phyloP scores from a whole-genome alignment of 768 basidiomycete genomes.

The Solioccasus polychromus region DNA sequence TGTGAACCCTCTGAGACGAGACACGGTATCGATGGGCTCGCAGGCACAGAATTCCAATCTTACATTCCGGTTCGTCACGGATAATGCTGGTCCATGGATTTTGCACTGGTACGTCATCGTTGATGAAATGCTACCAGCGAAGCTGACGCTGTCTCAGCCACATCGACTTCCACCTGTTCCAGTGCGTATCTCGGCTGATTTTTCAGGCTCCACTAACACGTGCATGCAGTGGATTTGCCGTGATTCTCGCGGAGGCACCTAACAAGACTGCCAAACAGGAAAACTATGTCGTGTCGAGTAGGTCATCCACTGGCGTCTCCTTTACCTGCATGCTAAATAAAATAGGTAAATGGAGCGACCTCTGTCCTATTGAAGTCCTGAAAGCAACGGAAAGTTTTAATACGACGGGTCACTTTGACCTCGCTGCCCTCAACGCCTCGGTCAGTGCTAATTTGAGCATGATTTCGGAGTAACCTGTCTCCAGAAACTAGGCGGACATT shows the following conservation, averaged over 20 bases:
- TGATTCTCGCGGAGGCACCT: slow-evolving; percentile 9
- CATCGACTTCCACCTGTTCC: slow-evolving; percentile 19
- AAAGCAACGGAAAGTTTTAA: slow-evolving; percentile 18
- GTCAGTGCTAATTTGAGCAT: not conserved
- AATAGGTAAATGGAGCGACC: slow-evolving; percentile 17
- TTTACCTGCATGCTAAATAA: too few relatives aligned
- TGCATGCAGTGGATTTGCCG: slow-evolving; percentile 17
- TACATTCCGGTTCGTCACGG: slow-evolving; percentile 55
- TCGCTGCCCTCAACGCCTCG: slow-evolving; percentile 7
- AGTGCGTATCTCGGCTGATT: slow-evolving; percentile 3
- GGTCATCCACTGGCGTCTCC: too few relatives aligned
- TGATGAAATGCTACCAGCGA: not conserved
- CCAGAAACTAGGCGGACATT: slow-evolving; percentile 6
- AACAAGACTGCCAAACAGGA: not conserved
- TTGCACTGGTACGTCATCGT: slow-evolving; percentile 36
- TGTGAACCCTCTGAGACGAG: slow-evolving; percentile 36
- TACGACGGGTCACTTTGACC: slow-evolving; percentile 18
- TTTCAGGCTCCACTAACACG: not conserved
- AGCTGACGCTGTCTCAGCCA: slow-evolving; percentile 7
- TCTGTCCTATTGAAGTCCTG: slow-evolving; percentile 17
- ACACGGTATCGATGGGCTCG: slow-evolving; percentile 23
- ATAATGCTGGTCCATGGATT: slow-evolving; percentile 63
- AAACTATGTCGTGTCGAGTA: slow-evolving; percentile 7
- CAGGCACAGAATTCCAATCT: slow-evolving; percentile 40
- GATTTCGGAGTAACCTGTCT: not conserved